Evolutionary conservation across 1,139 yeast genomes (phyloP), one percentile per base, ranked within the genome.

Genomic region (Protomyces gravidus): DNA sequence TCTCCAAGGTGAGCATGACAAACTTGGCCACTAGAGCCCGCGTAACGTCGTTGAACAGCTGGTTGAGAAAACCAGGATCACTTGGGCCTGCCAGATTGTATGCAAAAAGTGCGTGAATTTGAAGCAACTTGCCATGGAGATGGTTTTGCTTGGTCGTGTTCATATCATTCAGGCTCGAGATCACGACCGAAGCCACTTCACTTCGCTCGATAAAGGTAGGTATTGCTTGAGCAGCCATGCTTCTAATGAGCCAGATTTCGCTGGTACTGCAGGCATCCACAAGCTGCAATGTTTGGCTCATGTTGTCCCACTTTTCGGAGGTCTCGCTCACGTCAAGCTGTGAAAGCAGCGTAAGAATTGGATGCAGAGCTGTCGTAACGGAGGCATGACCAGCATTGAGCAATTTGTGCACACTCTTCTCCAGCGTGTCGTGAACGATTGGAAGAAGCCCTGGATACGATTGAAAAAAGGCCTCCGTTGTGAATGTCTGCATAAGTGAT

Each of bases 221-320:
- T 1, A 88, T 68, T 2, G 89, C 80, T 68, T 85, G 76, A 0
- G 96, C 89, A 0, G 95, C 85, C 80, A 87, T 80, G 69, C 89
- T 96, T 63, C 98, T 78, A 2, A 90, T 61, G 60, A 64, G 89
- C 96, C 96, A 90, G 60, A 78, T 75, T 50, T 72, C 73, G 64
- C 82, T 77, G 0, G 73, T 72, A 45, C 86, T 70, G 63, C 85
- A 80, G 2, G 68, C 64, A 17, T 75, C 63, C 15, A 87, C 72
- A 23, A 79, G 69, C 0, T 76, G 76, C 52, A 74, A 70, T 66
- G 86, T 84, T 7, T 75, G 80, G 15, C 73, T 73, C 53, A 85
- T 69, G 9, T 63, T 64, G 23, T 53, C 56, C 23, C 61, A 50
- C 0, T 80, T 83, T 50, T 74, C 76, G 62, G 78, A 79, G 0